phyloP scores from a whole-genome alignment of 140 eudicot species.

The Stevia rebaudiana region DNA sequence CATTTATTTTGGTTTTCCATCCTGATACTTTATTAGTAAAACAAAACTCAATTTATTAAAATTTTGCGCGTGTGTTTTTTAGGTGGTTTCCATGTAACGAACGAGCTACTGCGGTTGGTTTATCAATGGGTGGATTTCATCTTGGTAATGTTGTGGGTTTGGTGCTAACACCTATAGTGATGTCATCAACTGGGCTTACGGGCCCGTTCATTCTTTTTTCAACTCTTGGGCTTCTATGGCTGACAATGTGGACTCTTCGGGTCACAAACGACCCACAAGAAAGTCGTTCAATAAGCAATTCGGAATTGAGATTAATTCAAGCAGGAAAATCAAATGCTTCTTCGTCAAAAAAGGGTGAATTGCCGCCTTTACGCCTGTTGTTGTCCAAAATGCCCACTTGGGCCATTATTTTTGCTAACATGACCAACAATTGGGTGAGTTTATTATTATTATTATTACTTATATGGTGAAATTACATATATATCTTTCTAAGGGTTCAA shows the following conservation, averaged over 20 bases:
- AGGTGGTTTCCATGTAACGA: conserved; percentile 97
- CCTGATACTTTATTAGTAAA: background rate
- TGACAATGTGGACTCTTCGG: conserved; percentile 53
- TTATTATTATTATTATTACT: background rate
- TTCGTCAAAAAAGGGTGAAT: conserved; percentile 39
- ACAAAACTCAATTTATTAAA: background rate
- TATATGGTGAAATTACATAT: background rate
- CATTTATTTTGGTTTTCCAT: background rate
- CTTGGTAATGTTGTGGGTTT: conserved; percentile 93
- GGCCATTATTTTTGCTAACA: conserved; percentile 88
- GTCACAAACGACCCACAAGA: conserved; percentile 79
- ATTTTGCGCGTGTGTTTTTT: background rate
- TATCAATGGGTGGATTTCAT: conserved; percentile 98
- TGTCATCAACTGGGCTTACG: conserved; percentile 68
- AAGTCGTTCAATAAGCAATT: conserved; percentile 43
- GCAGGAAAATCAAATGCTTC: conserved; percentile 65
- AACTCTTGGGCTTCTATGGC: conserved; percentile 81
- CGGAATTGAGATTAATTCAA: conserved; percentile 71
- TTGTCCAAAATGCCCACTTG: conserved; percentile 83
- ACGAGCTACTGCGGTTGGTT: conserved; percentile 90
- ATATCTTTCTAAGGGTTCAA: background rate
- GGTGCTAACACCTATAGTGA: conserved; percentile 58
- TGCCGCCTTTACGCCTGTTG: conserved; percentile 58
- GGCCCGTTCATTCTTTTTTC: conserved; percentile 91
- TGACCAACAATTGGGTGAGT: conserved; percentile 91